Conservation (phyloP, 2,329 filamentous ascomycete species). For the Trichophyton rubrum region DNA sequence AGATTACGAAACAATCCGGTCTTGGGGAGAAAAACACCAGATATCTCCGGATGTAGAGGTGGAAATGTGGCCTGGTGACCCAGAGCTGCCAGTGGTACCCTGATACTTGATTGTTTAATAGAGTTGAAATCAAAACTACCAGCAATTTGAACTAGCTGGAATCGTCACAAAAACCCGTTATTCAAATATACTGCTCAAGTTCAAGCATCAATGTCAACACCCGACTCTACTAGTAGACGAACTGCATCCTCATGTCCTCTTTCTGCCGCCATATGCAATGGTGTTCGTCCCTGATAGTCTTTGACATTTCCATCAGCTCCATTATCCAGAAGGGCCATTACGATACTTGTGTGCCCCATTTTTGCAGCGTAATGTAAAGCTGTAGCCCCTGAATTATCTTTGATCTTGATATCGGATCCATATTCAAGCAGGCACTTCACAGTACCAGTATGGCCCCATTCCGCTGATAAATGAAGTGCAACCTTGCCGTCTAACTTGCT, state of each 20-base stretch:
- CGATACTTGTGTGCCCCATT: neutral
- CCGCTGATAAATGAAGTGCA: neutral
- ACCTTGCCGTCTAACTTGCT: neutral
- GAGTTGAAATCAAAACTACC: no score
- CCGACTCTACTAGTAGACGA: neutral
- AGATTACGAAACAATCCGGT: conserved; percentile 10
- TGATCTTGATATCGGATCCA: neutral
- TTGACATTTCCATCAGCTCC: neutral
- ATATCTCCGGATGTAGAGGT: neutral
- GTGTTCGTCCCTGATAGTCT: conserved; percentile 3
- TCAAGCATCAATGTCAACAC: neutral
- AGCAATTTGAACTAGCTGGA: no score
- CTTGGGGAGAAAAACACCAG: conserved; percentile 20
- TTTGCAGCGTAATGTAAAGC: conserved; percentile 6
- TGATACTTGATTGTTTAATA: neutral
- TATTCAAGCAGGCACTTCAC: neutral
- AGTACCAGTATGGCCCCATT: neutral
- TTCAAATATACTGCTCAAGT: neutral
- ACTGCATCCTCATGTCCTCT: conserved; percentile 1
- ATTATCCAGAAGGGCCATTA: neutral
- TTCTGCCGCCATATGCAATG: conserved; percentile 7
- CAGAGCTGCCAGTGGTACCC: conserved; percentile 7
- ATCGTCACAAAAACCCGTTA: no score
- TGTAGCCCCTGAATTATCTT: neutral
- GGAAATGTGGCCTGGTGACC: conserved; percentile 5